Evolutionary conservation across 2,329 filamentous ascomycete genomes (phyloP).

Genomic region (Ascochyta koolunga): DNA sequence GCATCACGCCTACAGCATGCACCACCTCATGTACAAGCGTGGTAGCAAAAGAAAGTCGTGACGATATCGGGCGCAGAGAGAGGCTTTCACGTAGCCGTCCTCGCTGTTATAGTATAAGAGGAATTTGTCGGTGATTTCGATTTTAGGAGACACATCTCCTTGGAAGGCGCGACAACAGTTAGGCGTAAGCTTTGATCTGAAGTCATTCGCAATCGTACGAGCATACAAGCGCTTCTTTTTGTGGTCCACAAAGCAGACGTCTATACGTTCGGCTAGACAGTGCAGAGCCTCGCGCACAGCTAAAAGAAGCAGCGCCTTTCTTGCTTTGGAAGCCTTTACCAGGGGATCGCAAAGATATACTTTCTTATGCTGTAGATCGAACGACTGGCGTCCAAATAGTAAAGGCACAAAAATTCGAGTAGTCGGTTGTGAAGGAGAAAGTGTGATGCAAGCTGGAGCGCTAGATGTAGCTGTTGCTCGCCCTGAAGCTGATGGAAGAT

Average conservation of each 20-base stretch:
- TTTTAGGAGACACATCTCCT: slow-evolving; percentile 17
- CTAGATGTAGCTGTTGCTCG: slow-evolving; percentile 24
- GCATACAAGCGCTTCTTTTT: slow-evolving; percentile 27
- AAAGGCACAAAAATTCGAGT: slow-evolving; percentile 39
- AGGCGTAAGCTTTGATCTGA: slow-evolving; percentile 8
- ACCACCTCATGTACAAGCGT: slow-evolving; percentile 43
- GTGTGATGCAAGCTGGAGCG: slow-evolving; percentile 42
- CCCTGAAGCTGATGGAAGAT: slow-evolving; percentile 33
- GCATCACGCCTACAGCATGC: slow-evolving; percentile 44
- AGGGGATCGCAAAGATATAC: slow-evolving; percentile 33
- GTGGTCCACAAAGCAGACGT: slow-evolving; percentile 24
- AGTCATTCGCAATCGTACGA: slow-evolving; percentile 21
- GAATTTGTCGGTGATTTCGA: slow-evolving; percentile 33
- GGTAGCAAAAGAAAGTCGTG: slow-evolving; percentile 44
- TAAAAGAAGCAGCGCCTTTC: slow-evolving; percentile 17
- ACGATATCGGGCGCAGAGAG: slow-evolving; percentile 38
- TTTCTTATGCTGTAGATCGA: slow-evolving; percentile 12
- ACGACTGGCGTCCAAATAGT: slow-evolving; percentile 31
- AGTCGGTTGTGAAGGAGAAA: slow-evolving; percentile 38
- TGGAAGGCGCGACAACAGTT: slow-evolving; percentile 25
- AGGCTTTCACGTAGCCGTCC: slow-evolving; percentile 28
- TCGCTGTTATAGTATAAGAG: slow-evolving; percentile 23
- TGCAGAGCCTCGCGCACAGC: slow-evolving; percentile 31
- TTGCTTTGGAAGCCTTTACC: slow-evolving; percentile 13
- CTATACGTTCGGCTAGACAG: slow-evolving; percentile 34